Base-by-base conservation (phyloP, 2,329 filamentous ascomycete species). In the Talaromyces rugulosus region DNA sequence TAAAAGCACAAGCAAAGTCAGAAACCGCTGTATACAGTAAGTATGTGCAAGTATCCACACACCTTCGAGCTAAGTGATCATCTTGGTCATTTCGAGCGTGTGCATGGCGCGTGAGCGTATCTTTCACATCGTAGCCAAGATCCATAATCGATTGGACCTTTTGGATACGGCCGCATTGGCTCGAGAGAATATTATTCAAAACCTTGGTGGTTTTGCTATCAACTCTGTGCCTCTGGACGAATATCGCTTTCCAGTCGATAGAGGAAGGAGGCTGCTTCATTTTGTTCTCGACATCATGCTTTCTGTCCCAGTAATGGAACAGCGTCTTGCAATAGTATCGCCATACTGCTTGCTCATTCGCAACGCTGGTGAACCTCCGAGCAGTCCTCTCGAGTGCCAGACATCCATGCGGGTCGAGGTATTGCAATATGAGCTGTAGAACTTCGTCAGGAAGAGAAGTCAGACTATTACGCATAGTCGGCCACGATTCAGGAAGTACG, bases 61-160 rank as follows among this genome's bases (percentile, higher is more conserved):
- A 75, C 77, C 88, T 87, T 73, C 91, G 85, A 14, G 94, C 90
- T 69, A 99, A 78, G 59, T 90, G 85, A 77, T 97, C 92, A 14
- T 89, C 85, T 4, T 79, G 81, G 47, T 85, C 81, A 12, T 89
- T 83, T 16, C 82, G 78, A 36, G 83, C 81, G 11, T 79, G 79
- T 63, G 83, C 85, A 71, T 96, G 87, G 60, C 83, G 80, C 63
- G 92, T 70, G 56, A 98, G 82, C 60, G 87, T 88, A 73, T 97
- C 93, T 74, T 97, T 97, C 53, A 89, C 90, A 78, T 98, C 92
- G 70, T 93, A 94, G 0, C 92, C 92, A 69, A 88, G 82, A 31
- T 81, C 78, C 59, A 90, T 87, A 64, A 98, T 89, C 57, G 83
- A 78, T 68, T 89, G 85, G 65, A 92, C 87, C 69, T 88, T 87